These are phyloP conservation scores for Xanthoceras sorbifolium DNA, from an alignment of 345 rosid genomes.

Conservation along the genomic window DNA sequence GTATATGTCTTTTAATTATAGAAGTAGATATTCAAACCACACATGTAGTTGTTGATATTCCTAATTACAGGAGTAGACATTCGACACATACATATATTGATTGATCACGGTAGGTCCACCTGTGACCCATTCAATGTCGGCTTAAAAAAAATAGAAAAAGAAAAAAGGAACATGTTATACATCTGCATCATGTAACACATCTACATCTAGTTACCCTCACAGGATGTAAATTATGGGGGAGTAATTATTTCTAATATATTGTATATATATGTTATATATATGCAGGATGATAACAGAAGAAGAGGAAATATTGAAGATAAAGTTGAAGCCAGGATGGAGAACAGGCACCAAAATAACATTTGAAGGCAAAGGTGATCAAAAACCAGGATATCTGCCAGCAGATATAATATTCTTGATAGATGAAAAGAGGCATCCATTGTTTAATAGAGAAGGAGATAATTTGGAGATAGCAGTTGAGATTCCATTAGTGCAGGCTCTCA, in stretches of 20 bases:
- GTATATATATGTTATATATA: neutral
- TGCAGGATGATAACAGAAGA: conserved; percentile 57
- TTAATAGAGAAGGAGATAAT: conserved; percentile 60
- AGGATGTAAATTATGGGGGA: neutral
- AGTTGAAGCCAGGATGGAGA: conserved; percentile 85
- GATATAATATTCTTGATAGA: conserved; percentile 62
- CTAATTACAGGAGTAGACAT: no score
- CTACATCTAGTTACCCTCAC: neutral
- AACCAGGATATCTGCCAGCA: conserved; percentile 71
- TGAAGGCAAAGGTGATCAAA: conserved; percentile 84
- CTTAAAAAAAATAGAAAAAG: no score
- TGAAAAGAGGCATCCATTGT: conserved; percentile 66
- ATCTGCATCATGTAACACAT: no score
- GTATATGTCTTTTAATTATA: no score
- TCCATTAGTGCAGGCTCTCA: conserved; percentile 73
- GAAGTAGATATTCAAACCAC: no score
- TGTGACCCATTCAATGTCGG: no score
- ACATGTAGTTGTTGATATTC: no score
- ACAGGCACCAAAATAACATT: conserved; percentile 83
- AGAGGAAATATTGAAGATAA: conserved; percentile 67
- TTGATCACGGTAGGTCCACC: no score
- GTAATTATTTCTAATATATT: neutral
- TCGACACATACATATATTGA: no score
- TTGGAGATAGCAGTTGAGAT: conserved; percentile 70
- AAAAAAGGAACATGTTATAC: no score